A percentile compares a stretch with the other conserved stretches of the same genome.
Conservation (phyloP, 2,329 filamentous ascomycete species). For the Fusarium sp. region DNA sequence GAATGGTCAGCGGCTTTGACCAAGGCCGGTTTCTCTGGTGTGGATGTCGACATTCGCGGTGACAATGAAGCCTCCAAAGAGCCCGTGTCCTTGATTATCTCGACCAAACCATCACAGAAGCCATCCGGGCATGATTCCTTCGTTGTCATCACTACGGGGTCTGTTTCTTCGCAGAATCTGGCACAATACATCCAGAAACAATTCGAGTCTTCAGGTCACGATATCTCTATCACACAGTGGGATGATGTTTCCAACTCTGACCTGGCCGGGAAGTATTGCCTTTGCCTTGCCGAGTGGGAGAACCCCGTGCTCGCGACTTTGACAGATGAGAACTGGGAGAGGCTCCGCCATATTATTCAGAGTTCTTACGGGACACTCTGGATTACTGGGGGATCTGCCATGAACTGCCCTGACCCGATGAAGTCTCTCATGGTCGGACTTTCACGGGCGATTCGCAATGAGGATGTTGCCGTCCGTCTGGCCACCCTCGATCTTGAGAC, state of each 20-base stretch:
- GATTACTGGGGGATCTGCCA: not conserved
- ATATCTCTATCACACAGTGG: not conserved
- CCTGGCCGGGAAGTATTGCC: not conserved
- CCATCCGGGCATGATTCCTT: not conserved
- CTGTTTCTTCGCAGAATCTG: not conserved
- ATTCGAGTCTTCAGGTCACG: not conserved
- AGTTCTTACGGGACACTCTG: not conserved
- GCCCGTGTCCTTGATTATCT: not conserved
- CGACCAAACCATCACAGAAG: not conserved
- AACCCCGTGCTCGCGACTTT: not conserved
- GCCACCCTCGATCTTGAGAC: not conserved
- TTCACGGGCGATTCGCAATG: not conserved
- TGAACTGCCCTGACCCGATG: not conserved
- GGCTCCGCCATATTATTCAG: not conserved
- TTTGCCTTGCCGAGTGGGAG: not conserved
- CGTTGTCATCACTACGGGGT: not conserved
- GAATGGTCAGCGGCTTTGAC: not conserved
- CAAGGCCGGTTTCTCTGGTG: not conserved
- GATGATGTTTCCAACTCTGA: not conserved
- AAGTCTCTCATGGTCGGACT: not conserved
- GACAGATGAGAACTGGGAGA: not conserved
- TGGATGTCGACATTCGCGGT: not conserved
- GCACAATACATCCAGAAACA: not conserved
- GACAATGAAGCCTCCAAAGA: not conserved
- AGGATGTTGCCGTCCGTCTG: not conserved